These are phyloP conservation scores for Phanerochaete sordida DNA, from an alignment of 768 basidiomycete species.

Conservation along the genomic window DNA sequence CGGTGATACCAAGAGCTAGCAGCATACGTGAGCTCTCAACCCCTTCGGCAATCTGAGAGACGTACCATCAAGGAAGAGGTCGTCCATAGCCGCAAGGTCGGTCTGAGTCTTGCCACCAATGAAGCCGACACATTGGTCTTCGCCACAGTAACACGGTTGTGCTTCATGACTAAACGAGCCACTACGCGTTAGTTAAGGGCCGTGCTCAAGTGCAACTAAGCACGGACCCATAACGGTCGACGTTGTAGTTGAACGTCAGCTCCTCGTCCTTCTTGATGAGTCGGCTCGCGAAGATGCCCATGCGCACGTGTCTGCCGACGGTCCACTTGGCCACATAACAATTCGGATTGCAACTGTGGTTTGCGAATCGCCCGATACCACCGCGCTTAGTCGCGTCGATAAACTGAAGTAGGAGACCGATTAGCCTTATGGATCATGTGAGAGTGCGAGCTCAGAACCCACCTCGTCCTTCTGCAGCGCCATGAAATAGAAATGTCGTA, in stretches of 20 bases:
- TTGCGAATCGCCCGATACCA: conserved; percentile 95
- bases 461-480: conserved; percentile 98
- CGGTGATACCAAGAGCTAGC: conserved; percentile 87
- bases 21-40: neutral
- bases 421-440: neutral
- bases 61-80: conserved; percentile 88
- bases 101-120: conserved; percentile 99
- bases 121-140: conserved; percentile 90
- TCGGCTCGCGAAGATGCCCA: conserved; percentile 97
- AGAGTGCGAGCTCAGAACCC: conserved; percentile 15
- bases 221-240: conserved; percentile 94
- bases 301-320: conserved; percentile 80
- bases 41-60: neutral
- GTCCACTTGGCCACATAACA: conserved; percentile 99
- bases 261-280: conserved; percentile 77
- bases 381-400: conserved; percentile 98
- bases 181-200: neutral
- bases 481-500: conserved; percentile 99
- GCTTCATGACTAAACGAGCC: conserved; percentile 74
- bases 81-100: conserved; percentile 91
- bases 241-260: conserved; percentile 98
- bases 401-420: conserved; percentile 49
- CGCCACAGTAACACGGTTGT: conserved; percentile 93
- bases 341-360: conserved; percentile 97
- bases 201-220: neutral